phyloP scores from a whole-genome alignment of 2,329 filamentous ascomycete genomes.

The Trichoderma lentiforme region DNA sequence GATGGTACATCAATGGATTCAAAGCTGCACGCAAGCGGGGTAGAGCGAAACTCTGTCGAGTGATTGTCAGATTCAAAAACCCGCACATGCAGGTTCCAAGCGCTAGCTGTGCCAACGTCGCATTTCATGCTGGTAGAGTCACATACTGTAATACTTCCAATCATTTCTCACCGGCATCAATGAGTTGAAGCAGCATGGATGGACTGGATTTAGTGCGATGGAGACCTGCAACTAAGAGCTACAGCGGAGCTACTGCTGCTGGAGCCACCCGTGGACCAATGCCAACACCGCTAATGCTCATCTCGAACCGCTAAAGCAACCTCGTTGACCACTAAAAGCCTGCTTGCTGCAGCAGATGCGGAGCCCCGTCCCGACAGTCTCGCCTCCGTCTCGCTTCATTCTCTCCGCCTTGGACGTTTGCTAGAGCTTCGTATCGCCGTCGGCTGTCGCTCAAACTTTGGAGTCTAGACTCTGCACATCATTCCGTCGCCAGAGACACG shows the following conservation, averaged over 20 bases:
- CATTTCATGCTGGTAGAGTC: not conserved
- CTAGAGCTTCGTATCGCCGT: not conserved
- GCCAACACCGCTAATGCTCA: not conserved
- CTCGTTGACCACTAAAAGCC: not conserved
- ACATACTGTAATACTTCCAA: not conserved
- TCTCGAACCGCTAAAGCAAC: not conserved
- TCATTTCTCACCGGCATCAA: not conserved
- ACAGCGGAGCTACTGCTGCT: not conserved
- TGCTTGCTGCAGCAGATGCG: not conserved
- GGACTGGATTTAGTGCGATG: not conserved
- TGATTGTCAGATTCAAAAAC: slow-evolving; percentile 1
- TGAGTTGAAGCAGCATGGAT: not conserved
- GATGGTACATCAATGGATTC: not conserved
- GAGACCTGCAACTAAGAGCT: not conserved
- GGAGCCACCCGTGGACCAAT: not conserved
- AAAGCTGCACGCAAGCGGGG: slow-evolving; percentile 5
- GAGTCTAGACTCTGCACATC: not conserved
- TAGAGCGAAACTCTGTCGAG: not conserved
- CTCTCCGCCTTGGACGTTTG: not conserved
- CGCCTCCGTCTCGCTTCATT: not conserved
- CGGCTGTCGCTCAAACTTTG: slow-evolving; percentile 1
- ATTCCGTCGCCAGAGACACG: slow-evolving; percentile 6
- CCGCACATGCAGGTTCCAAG: slow-evolving; percentile 1
- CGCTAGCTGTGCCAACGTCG: not conserved
- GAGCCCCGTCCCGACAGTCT: not conserved